Conservation (phyloP, 257 asterid genomes). For the Nicotiana noctiflora region DNA sequence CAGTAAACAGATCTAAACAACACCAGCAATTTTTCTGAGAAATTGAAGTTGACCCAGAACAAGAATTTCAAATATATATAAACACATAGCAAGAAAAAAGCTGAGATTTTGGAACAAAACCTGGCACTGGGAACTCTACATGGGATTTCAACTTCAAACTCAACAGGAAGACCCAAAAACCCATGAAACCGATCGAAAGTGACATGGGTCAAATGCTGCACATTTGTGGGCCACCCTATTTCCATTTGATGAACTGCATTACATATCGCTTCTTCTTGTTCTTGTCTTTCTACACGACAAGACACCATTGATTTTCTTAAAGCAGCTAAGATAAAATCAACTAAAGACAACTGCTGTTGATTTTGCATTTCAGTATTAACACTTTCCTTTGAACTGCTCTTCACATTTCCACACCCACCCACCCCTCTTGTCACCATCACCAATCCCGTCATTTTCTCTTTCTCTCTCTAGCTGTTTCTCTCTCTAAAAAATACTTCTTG, state of each 20-base stretch:
- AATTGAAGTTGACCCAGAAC: background rate
- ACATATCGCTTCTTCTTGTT: slow-evolving; percentile 47
- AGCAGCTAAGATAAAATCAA: slow-evolving; percentile 68
- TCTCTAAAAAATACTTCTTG: background rate
- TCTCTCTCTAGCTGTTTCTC: background rate
- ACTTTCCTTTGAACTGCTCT: slow-evolving; percentile 10
- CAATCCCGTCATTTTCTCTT: slow-evolving; percentile 47
- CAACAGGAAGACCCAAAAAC: slow-evolving; percentile 85
- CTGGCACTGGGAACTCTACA: slow-evolving; percentile 93
- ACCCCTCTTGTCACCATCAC: slow-evolving; percentile 64
- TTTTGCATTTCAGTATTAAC: slow-evolving; percentile 33
- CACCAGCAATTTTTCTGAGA: background rate
- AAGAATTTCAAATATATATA: background rate
- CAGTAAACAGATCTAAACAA: background rate
- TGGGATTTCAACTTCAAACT: slow-evolving; percentile 84
- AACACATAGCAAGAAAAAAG: background rate
- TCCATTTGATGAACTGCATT: slow-evolving; percentile 72
- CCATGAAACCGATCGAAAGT: slow-evolving; percentile 95
- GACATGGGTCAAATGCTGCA: slow-evolving; percentile 86
- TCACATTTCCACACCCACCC: slow-evolving; percentile 48
- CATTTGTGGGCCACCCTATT: slow-evolving; percentile 93
- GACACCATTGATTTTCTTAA: slow-evolving; percentile 86
- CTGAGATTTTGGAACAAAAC: slow-evolving; percentile 23
- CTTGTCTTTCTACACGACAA: slow-evolving; percentile 63
- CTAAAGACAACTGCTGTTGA: slow-evolving; percentile 53